phyloP scores from a whole-genome alignment of 2,329 filamentous ascomycete species.

The Rugonectria rugulosa region DNA sequence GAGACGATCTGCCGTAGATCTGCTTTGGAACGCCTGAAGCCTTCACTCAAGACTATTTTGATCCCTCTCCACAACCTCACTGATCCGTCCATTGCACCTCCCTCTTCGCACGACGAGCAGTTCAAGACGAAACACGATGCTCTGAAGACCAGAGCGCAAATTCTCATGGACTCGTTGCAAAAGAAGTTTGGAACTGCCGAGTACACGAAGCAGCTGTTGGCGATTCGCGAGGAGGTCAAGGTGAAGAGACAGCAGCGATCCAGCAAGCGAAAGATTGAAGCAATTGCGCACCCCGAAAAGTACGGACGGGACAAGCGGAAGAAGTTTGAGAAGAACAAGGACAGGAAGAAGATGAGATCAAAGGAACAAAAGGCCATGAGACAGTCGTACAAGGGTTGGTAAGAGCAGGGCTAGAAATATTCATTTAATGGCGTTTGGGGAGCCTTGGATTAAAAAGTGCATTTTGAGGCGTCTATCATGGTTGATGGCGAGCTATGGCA shows the following conservation, averaged over 20 bases:
- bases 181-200: constrained; percentile 81
- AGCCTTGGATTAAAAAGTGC: constrained; percentile 24
- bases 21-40: constrained; percentile 61
- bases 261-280: constrained; percentile 88
- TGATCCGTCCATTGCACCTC: constrained; percentile 76
- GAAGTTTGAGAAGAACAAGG: constrained; percentile 85
- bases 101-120: constrained; percentile 73
- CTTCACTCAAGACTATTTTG: constrained; percentile 68
- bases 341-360: constrained; percentile 80
- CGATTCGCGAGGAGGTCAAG: constrained; percentile 76
- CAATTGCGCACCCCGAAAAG: constrained; percentile 81
- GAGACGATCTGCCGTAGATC: constrained; percentile 72
- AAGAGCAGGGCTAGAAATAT: constrained; percentile 16
- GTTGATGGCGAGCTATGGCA: constrained; percentile 20
- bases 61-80: constrained; percentile 81
- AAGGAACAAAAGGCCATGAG: constrained; percentile 75
- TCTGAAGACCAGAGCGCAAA: constrained; percentile 75
- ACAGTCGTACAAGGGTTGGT: constrained; percentile 69
- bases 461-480: constrained; percentile 29
- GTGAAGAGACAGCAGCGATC: constrained; percentile 76
- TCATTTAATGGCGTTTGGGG: constrained; percentile 40
- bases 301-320: constrained; percentile 81
- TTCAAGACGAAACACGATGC: constrained; percentile 75
- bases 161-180: constrained; percentile 83
- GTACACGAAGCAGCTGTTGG: constrained; percentile 77